phyloP scores from a whole-genome alignment of 2,329 filamentous ascomycete species.

The Neonectria magnoliae region DNA sequence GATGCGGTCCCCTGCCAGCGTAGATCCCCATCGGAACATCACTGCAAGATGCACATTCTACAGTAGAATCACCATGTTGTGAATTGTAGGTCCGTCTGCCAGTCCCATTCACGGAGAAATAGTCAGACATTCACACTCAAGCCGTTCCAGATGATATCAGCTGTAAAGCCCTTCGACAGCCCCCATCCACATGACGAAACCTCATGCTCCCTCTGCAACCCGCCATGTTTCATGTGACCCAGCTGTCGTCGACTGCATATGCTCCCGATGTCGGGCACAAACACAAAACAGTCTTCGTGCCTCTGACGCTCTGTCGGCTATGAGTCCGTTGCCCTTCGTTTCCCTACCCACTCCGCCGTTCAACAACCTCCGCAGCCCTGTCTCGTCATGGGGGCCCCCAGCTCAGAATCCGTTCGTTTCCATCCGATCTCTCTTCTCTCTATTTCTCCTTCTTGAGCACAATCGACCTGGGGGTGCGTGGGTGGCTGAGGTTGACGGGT shows the following conservation, averaged over 20 bases:
- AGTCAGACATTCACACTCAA: not conserved
- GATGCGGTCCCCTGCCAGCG: constrained; percentile 18
- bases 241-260: not conserved
- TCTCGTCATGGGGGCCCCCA: not conserved
- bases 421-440: constrained; percentile 9
- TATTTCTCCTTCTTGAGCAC: not conserved
- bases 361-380: constrained; percentile 3
- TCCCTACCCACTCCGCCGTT: constrained; percentile 9
- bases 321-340: not conserved
- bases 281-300: not conserved
- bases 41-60: not conserved
- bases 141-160: not conserved
- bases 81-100: not conserved
- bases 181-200: constrained; percentile 15
- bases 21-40: not conserved
- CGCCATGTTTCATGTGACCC: constrained; percentile 19
- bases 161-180: not conserved
- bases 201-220: constrained; percentile 11
- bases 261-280: not conserved
- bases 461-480: constrained; percentile 3
- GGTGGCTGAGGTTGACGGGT: constrained; percentile 13
- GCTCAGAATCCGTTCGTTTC: constrained; percentile 11
- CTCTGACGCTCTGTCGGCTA: not conserved
- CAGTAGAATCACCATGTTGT: not conserved
- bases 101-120: not conserved